A percentile compares a stretch with the other conserved stretches of the same genome.
Evolutionary conservation across 2,329 filamentous ascomycete species (phyloP).

Genomic region (Cladosporium halotolerans): DNA sequence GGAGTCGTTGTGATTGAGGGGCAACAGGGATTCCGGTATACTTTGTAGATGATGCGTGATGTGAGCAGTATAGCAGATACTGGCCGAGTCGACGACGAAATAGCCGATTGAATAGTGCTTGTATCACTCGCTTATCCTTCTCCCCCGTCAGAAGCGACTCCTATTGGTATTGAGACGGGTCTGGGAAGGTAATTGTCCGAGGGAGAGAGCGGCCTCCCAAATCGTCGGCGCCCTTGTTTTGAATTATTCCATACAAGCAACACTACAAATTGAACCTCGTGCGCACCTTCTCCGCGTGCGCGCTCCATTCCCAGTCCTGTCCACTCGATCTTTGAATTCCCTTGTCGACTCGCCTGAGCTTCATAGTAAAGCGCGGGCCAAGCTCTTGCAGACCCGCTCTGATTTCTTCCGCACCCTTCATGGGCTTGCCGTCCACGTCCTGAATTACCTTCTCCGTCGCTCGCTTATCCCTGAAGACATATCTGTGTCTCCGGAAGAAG

Average conservation of each 20-base stretch:
- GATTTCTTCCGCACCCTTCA: slow-evolving; percentile 80
- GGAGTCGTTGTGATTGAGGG: slow-evolving; percentile 18
- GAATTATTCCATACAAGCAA: not conserved
- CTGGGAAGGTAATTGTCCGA: no score
- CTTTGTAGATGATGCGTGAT: not conserved
- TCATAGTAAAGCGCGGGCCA: slow-evolving; percentile 76
- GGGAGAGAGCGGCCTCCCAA: no score
- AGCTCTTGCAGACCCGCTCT: slow-evolving; percentile 85
- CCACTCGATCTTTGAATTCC: slow-evolving; percentile 72
- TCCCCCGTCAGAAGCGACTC: no score
- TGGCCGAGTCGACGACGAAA: no score
- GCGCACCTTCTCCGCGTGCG: slow-evolving; percentile 85
- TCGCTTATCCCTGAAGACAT: slow-evolving; percentile 85
- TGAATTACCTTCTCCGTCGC: slow-evolving; percentile 81
- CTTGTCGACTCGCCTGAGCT: slow-evolving; percentile 84
- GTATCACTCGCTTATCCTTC: no score
- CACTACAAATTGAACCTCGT: slow-evolving; percentile 82
- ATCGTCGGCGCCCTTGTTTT: not conserved
- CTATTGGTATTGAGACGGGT: no score
- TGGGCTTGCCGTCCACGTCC: slow-evolving; percentile 71
- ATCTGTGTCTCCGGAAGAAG: slow-evolving; percentile 83
- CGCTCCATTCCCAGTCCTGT: slow-evolving; percentile 94
- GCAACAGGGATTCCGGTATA: slow-evolving; percentile 6
- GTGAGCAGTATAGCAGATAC: no score
- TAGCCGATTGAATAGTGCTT: no score